Conservation (phyloP, 2,329 filamentous ascomycete species). For the Diaporthe ampelina region DNA sequence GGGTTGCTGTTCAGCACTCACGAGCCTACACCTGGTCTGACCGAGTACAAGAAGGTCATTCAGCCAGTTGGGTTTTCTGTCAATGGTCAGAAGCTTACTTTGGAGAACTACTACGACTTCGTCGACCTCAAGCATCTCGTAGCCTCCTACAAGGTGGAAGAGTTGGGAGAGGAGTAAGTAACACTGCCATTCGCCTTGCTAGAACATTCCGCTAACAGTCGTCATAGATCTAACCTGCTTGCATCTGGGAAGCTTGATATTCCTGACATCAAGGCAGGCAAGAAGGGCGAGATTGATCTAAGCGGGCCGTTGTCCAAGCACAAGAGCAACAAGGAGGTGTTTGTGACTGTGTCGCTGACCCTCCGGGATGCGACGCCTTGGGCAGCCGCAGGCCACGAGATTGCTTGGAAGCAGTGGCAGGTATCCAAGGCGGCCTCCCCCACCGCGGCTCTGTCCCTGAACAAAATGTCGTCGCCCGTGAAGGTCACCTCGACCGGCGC, state of each 20-base stretch:
- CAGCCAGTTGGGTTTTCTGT: conserved; percentile 64
- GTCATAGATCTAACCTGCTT: conserved; percentile 45
- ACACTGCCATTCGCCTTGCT: background rate
- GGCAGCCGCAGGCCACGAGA: conserved; percentile 66
- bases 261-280: conserved; percentile 56
- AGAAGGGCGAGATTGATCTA: conserved; percentile 52
- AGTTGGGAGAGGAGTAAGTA: conserved; percentile 57
- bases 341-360: conserved; percentile 60
- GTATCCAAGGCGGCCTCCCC: conserved; percentile 49
- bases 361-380: conserved; percentile 61
- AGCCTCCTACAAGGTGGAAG: conserved; percentile 60
- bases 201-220: conserved; percentile 39
- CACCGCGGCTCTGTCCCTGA: conserved; percentile 23
- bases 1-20: conserved; percentile 69
- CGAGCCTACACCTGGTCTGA: conserved; percentile 67
- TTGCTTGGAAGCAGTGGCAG: conserved; percentile 67
- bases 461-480: conserved; percentile 44
- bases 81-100: conserved; percentile 52
- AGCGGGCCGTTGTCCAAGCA: conserved; percentile 48
- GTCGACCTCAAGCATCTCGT: conserved; percentile 57
- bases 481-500: conserved; percentile 46
- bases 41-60: conserved; percentile 70
- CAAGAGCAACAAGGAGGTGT: conserved; percentile 55
- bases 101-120: conserved; percentile 67
- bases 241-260: conserved; percentile 56